Conservation (phyloP, 306 rosid genomes). For the Clitoria ternatea region DNA sequence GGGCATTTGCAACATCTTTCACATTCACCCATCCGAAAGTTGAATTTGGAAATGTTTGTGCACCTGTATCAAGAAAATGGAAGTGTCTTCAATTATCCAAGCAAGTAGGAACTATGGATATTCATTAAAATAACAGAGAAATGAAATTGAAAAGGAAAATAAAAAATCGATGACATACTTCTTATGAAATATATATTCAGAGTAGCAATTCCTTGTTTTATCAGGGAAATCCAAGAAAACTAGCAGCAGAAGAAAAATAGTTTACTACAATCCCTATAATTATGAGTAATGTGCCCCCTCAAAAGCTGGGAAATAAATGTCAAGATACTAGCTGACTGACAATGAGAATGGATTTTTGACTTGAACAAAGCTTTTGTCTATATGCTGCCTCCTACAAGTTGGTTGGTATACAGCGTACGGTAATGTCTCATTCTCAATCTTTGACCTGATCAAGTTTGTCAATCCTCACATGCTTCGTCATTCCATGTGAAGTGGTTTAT, state of each 20-base stretch:
- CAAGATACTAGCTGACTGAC: background rate
- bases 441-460: background rate
- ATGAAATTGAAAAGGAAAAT: background rate
- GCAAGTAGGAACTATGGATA: background rate
- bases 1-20: conserved; percentile 73
- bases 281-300: background rate
- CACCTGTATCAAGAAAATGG: conserved; percentile 38
- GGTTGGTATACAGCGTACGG: background rate
- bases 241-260: background rate
- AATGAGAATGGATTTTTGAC: background rate
- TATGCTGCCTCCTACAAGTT: background rate
- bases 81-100: background rate
- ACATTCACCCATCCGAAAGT: conserved; percentile 60
- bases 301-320: background rate
- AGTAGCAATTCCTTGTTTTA: too few species aligned
- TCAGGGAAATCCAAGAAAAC: too few species aligned
- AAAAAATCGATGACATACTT: too few species aligned
- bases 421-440: background rate
- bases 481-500: background rate
- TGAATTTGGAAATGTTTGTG: conserved; percentile 43
- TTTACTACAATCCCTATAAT: background rate
- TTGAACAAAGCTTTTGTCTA: background rate
- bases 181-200: too few species aligned
- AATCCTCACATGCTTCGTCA: background rate
- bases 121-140: background rate